Percentiles rank a stretch among this genome's conserved stretches.
These are phyloP conservation scores for Myrmaecium sp. DNA, from an alignment of 2,329 filamentous ascomycete species.

Conservation along the genomic window DNA sequence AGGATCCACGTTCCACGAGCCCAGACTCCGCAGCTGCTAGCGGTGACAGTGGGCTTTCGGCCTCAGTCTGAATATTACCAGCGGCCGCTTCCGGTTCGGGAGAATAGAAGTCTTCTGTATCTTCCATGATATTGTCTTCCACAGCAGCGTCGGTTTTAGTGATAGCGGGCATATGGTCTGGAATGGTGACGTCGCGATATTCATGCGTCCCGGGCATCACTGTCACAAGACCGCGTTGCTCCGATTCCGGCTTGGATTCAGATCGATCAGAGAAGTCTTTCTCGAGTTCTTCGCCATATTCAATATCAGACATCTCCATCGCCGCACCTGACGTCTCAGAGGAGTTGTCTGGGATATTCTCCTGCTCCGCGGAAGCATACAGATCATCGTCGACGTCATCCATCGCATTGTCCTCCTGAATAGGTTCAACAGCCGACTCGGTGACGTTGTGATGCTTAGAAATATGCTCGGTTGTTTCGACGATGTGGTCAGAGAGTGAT, in stretches of 20 bases:
- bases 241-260: too few relatives aligned
- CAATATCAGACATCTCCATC: constrained; percentile 7
- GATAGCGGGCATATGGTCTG: too few relatives aligned
- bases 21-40: too few relatives aligned
- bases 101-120: constrained; percentile 20
- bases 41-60: too few relatives aligned
- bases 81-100: constrained; percentile 9
- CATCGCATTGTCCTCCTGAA: not conserved
- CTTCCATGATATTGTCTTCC: too few relatives aligned
- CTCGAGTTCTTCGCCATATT: constrained; percentile 3
- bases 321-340: constrained; percentile 3
- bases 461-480: too few relatives aligned
- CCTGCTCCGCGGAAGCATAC: constrained; percentile 1
- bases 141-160: too few relatives aligned
- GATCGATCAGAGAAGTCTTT: not conserved
- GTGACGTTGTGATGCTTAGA: not conserved
- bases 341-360: not conserved
- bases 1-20: too few relatives aligned
- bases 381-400: not conserved
- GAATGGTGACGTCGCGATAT: too few relatives aligned
- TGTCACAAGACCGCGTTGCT: too few relatives aligned
- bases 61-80: not conserved
- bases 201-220: too few relatives aligned
- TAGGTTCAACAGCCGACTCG: not conserved
- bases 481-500: too few relatives aligned